phyloP scores from a whole-genome alignment of 345 rosid genomes.

The Eucalyptus globulus region DNA sequence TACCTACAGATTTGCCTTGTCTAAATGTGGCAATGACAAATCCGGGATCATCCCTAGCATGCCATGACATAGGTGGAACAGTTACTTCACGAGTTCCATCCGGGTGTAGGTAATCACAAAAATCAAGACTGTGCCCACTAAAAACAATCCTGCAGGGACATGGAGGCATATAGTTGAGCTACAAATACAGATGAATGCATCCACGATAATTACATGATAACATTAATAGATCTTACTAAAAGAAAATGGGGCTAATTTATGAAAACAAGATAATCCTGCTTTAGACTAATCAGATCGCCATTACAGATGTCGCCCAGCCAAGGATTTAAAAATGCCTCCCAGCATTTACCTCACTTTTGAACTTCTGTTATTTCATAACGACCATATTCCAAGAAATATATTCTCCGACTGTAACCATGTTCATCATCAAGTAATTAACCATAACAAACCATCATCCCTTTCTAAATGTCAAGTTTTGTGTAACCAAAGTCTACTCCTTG shows the following conservation, averaged over 20 bases:
- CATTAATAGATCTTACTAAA: neutral
- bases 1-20: constrained; percentile 9
- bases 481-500: neutral
- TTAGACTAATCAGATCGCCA: neutral
- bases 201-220: neutral
- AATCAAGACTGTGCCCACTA: constrained; percentile 36
- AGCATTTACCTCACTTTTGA: neutral
- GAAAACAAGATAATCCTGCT: neutral
- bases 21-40: constrained; percentile 39
- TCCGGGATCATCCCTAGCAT: constrained; percentile 41
- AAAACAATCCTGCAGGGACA: constrained; percentile 28
- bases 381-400: neutral
- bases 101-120: constrained; percentile 31
- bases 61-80: constrained; percentile 53
- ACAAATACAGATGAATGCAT: neutral
- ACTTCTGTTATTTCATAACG: neutral
- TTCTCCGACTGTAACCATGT: neutral
- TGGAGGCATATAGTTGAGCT: neutral
- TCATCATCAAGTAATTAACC: neutral
- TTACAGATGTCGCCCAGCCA: neutral
- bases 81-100: constrained; percentile 57
- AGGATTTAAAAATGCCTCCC: neutral
- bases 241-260: neutral
- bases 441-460: neutral
- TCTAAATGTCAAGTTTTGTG: neutral